Conservation (phyloP, 1,139 yeast genomes). For the Candida tetrigidarum region DNA sequence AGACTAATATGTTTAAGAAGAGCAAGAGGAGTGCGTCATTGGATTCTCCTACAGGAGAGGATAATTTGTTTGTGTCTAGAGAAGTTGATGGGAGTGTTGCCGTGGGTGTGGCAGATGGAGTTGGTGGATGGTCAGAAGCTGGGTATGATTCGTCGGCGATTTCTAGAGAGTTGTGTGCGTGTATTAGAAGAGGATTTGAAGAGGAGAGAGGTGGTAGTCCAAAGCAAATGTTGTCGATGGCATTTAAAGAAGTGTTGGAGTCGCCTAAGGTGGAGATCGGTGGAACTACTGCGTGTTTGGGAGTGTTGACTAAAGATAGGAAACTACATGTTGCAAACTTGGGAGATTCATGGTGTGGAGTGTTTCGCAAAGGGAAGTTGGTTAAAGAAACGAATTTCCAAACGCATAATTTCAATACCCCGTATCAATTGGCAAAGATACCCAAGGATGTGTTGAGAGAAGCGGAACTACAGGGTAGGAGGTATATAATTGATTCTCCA, state of each 20-base stretch:
- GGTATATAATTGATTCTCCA: conserved; percentile 63
- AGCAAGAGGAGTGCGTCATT: conserved; percentile 31
- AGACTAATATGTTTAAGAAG: conserved; percentile 44
- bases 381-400: conserved; percentile 75
- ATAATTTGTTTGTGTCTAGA: conserved; percentile 68
- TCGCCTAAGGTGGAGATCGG: conserved; percentile 81
- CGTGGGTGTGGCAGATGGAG: conserved; percentile 96
- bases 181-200: conserved; percentile 37
- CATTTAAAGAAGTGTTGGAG: conserved; percentile 56
- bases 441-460: conserved; percentile 63
- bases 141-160: conserved; percentile 90
- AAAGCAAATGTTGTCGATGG: conserved; percentile 51
- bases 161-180: conserved; percentile 65
- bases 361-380: conserved; percentile 69
- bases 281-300: conserved; percentile 94
- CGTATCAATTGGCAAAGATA: conserved; percentile 85
- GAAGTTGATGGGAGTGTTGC: conserved; percentile 55
- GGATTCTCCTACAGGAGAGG: conserved; percentile 82
- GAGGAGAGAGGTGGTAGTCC: conserved; percentile 33
- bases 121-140: conserved; percentile 95
- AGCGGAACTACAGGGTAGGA: conserved; percentile 60
- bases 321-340: conserved; percentile 71
- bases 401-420: conserved; percentile 89
- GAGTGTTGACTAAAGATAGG: conserved; percentile 60
- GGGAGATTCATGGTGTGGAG: conserved; percentile 96